phyloP scores from a whole-genome alignment of 2,329 filamentous ascomycete species.

The Calonectria naviculata region DNA sequence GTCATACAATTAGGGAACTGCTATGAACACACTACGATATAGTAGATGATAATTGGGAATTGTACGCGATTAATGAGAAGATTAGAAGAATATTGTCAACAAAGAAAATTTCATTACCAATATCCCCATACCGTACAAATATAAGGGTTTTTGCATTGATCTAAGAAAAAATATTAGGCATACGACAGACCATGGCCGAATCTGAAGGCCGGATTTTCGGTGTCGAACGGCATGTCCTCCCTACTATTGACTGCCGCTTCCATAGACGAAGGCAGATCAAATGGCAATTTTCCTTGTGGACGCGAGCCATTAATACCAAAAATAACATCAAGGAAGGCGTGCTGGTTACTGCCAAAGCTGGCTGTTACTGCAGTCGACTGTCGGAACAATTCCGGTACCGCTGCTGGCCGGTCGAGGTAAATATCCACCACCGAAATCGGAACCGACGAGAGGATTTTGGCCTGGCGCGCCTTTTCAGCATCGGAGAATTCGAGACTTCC shows the following conservation, averaged over 20 bases:
- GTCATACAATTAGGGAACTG: not conserved
- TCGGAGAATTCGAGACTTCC: slow-evolving; percentile 54
- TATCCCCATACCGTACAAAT: too few species aligned
- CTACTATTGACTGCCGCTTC: slow-evolving; percentile 50
- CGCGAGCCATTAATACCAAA: slow-evolving; percentile 46
- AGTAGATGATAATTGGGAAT: too few species aligned
- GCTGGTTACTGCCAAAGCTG: slow-evolving; percentile 52
- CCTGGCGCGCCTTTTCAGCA: slow-evolving; percentile 38
- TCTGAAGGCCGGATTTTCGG: slow-evolving; percentile 40
- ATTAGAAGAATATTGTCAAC: too few species aligned
- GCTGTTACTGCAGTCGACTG: slow-evolving; percentile 51
- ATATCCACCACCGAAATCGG: slow-evolving; percentile 55
- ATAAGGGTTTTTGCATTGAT: too few species aligned
- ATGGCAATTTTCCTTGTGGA: slow-evolving; percentile 48
- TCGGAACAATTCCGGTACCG: slow-evolving; percentile 53
- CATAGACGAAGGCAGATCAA: slow-evolving; percentile 58
- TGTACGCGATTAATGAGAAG: too few species aligned
- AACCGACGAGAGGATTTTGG: slow-evolving; percentile 49
- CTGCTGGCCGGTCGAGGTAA: slow-evolving; percentile 54
- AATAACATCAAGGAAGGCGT: slow-evolving; percentile 57
- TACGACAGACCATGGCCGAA: slow-evolving; percentile 46
- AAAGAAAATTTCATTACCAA: too few species aligned
- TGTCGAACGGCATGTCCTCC: slow-evolving; percentile 44
- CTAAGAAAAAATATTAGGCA: too few species aligned
- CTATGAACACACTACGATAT: too few species aligned